Evolutionary conservation across 805 yeast species (phyloP).

Genomic region (Cyberlindnera veronae): DNA sequence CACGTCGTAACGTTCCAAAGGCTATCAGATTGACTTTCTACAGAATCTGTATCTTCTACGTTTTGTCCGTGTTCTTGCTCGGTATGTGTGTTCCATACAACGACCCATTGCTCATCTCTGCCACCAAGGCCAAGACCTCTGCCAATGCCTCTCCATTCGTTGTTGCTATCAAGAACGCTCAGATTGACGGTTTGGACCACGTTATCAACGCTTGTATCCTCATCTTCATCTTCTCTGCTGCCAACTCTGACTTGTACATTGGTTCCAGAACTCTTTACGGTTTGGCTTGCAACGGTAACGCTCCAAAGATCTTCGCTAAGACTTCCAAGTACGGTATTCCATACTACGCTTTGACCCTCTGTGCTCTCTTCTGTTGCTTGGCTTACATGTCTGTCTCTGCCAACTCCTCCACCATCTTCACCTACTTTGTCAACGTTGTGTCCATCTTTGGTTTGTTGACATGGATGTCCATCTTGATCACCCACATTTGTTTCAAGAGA

Average conservation of each 20-base stretch:
- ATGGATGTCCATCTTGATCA: conserved; percentile 68
- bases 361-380: conserved; percentile 52
- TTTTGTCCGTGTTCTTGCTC: conserved; percentile 55
- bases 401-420: conserved; percentile 54
- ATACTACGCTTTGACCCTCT: conserved; percentile 46
- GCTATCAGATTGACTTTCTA: conserved; percentile 68
- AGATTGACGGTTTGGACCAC: conserved; percentile 64
- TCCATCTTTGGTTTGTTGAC: conserved; percentile 73
- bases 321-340: conserved; percentile 68
- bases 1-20: conserved; percentile 64
- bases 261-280: conserved; percentile 75
- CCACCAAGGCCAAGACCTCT: conserved; percentile 44
- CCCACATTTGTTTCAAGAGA: conserved; percentile 61
- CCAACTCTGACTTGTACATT: conserved; percentile 74
- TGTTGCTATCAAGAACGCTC: conserved; percentile 69
- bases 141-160: conserved; percentile 85
- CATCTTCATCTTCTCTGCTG: conserved; percentile 75
- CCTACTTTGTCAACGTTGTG: conserved; percentile 70
- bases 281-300: conserved; percentile 67
- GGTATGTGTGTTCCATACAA: conserved; percentile 66
- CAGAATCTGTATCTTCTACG: conserved; percentile 63
- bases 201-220: conserved; percentile 76
- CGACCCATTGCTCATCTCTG: conserved; percentile 45
- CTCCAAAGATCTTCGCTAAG: conserved; percentile 40
- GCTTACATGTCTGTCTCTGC: conserved; percentile 69